A percentile compares a stretch with the other conserved stretches of the same genome.
These are phyloP conservation scores for Cenchrus purpureus DNA, from an alignment of 176 grass and related monocot genomes.

Conservation along the genomic window DNA sequence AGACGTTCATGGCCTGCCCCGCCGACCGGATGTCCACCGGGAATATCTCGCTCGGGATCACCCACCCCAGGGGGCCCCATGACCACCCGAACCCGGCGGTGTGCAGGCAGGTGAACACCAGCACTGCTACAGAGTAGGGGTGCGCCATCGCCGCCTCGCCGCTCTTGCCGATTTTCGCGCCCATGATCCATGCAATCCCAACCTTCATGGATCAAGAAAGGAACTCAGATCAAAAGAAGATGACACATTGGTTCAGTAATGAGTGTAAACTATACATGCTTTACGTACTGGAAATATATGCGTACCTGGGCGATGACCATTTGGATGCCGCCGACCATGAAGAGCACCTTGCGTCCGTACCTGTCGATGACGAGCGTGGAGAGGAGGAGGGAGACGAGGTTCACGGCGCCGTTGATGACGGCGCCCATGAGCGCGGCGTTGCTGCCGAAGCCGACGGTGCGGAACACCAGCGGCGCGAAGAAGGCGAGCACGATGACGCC, in stretches of 20 bases:
- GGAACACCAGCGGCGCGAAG: slow-evolving; percentile 86
- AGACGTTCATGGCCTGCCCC: slow-evolving; percentile 71
- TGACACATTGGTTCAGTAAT: background rate
- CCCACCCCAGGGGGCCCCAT: slow-evolving; percentile 80
- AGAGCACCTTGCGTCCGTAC: slow-evolving; percentile 71
- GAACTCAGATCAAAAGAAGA: background rate
- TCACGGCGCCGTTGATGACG: slow-evolving; percentile 63
- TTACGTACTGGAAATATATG: background rate
- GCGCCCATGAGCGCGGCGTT: slow-evolving; percentile 72
- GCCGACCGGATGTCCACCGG: slow-evolving; percentile 85
- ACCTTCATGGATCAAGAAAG: slow-evolving; percentile 48
- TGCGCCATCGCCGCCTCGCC: slow-evolving; percentile 48
- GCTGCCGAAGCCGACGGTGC: slow-evolving; percentile 79
- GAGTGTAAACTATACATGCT: background rate
- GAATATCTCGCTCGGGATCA: slow-evolving; percentile 81
- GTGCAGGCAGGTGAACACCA: slow-evolving; percentile 60
- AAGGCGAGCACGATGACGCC: slow-evolving; percentile 76
- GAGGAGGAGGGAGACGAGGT: slow-evolving; percentile 56
- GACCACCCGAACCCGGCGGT: slow-evolving; percentile 78
- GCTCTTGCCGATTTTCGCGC: slow-evolving; percentile 43
- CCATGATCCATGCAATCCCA: slow-evolving; percentile 74
- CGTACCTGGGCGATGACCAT: slow-evolving; percentile 73
- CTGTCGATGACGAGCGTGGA: slow-evolving; percentile 76
- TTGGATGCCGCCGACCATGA: slow-evolving; percentile 69
- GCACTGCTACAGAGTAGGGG: slow-evolving; percentile 51